Base-by-base conservation (phyloP, 495 filamentous ascomycete genomes). In the Cenococcum geophilum region DNA sequence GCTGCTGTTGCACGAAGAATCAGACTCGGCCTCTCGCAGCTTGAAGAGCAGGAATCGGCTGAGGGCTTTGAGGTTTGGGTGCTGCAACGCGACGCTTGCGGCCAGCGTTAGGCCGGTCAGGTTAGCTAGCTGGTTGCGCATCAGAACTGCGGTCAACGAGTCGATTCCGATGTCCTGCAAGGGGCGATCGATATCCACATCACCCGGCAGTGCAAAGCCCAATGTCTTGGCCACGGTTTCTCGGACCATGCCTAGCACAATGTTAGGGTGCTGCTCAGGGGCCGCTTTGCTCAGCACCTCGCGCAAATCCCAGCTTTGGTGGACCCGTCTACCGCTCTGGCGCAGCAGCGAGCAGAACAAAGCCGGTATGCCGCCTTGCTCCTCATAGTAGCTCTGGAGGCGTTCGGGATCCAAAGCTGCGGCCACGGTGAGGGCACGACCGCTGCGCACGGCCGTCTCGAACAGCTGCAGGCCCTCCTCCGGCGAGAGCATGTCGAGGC, bases 81-180 rank as follows among this genome's bases (percentile, higher is more conserved):
- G 53, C 20, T 59, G 61, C 35, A 68, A 58, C 8, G 57, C 67
- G 36, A 70, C 56, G 14, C 62, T 69, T 49, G 52, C 35, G 6
- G 69, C 54, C n/a, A 73, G 56, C 18, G 59, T 54, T 52, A 73
- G 37, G 35, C 62, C 58, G 6, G 71, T 71, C 45, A 65, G 52
- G n/a, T 25, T 61, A 32, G 64, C 62, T 35, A 73, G 57, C 42
- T 67, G 66, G 35, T 73, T 73, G 49, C 70, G 70, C 12, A 68
- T 61, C 55, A 64, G 59, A 22, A 72, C 63, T n/a, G 70, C 65
- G n/a, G 65, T 68, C 65, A 72, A 62, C 1, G 70, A 72, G 48
- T 72, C 70, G 42, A 72, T 60, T 8, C 68, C 70, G 25, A 72
- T 62, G 16, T 68, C 68, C 20, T 70, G 16, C 36, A 73, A 43